Percentiles rank a stretch among this genome's conserved stretches.
Evolutionary conservation across 139 green algal species (phyloP).

Genomic region (Pleodorina starrii): DNA sequence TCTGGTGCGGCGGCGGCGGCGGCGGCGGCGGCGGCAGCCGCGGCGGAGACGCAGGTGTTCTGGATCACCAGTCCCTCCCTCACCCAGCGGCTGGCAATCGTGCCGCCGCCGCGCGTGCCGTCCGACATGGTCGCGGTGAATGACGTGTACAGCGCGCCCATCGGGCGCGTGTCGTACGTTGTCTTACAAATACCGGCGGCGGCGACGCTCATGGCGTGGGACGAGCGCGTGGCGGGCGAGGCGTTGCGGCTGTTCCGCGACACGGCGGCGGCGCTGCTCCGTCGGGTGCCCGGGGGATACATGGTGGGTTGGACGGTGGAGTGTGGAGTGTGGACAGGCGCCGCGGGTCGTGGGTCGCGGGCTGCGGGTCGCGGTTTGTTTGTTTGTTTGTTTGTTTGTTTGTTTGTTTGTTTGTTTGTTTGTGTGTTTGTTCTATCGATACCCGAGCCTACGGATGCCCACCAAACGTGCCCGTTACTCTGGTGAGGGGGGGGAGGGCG

Average conservation of each 20-base stretch:
- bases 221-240: not conserved
- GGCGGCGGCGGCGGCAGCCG: not conserved
- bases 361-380: not conserved
- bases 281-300: not conserved
- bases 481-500: too few relatives aligned
- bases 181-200: not conserved
- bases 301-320: slow-evolving; percentile 16
- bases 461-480: too few relatives aligned
- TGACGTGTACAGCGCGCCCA: slow-evolving; percentile 22
- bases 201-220: slow-evolving; percentile 18
- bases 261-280: not conserved
- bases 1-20: too few relatives aligned
- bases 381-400: not conserved
- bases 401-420: too few relatives aligned
- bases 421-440: too few relatives aligned
- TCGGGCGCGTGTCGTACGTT: slow-evolving; percentile 5
- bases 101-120: slow-evolving; percentile 22
- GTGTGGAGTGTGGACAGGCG: too few relatives aligned
- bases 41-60: not conserved
- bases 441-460: too few relatives aligned
- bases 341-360: too few relatives aligned
- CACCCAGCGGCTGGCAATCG: not conserved
- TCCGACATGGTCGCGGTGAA: not conserved
- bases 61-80: not conserved
- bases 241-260: not conserved